phyloP scores from a whole-genome alignment of 352 stramenopile species.

The Pythium sukuiense region DNA sequence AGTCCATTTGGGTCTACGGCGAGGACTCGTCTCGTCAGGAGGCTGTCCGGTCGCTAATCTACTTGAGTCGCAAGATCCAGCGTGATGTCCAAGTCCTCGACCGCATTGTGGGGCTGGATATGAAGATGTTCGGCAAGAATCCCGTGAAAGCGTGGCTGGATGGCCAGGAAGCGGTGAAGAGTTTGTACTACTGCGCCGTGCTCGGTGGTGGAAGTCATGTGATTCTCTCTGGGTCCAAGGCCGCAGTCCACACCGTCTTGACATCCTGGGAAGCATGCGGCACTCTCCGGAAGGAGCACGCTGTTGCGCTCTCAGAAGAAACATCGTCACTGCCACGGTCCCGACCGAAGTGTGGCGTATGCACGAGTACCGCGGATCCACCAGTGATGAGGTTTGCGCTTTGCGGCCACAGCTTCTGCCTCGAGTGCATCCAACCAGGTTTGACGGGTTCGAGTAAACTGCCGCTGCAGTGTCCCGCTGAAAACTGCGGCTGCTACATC shows the following conservation, averaged over 20 bases:
- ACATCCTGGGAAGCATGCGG: not conserved
- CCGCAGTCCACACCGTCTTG: not conserved
- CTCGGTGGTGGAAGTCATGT: slow-evolving; percentile 7
- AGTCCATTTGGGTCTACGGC: slow-evolving; percentile 5
- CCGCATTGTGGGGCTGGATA: slow-evolving; percentile 11
- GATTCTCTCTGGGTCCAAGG: slow-evolving; percentile 3
- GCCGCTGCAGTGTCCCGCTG: slow-evolving; percentile 14
- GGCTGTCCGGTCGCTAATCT: not conserved
- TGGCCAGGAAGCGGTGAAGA: not conserved
- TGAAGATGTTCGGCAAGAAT: not conserved
- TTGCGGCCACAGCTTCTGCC: slow-evolving; percentile 22
- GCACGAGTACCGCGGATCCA: slow-evolving; percentile 8
- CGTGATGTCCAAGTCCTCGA: slow-evolving; percentile 17
- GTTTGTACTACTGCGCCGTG: slow-evolving; percentile 3
- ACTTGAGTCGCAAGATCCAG: not conserved
- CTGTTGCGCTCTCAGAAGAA: not conserved
- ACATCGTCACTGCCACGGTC: not conserved
- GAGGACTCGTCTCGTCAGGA: not conserved
- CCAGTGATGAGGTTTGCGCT: slow-evolving; percentile 12
- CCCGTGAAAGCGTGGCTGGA: not conserved
- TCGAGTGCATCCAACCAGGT: slow-evolving; percentile 20
- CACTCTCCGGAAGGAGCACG: not conserved
- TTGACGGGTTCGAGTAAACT: slow-evolving; percentile 5
- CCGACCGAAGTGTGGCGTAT: slow-evolving; percentile 10
- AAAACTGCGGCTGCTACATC: slow-evolving; percentile 4